Evolutionary conservation across 2,329 filamentous ascomycete genomes (phyloP).

Genomic region (Chlorencoelia australis): DNA sequence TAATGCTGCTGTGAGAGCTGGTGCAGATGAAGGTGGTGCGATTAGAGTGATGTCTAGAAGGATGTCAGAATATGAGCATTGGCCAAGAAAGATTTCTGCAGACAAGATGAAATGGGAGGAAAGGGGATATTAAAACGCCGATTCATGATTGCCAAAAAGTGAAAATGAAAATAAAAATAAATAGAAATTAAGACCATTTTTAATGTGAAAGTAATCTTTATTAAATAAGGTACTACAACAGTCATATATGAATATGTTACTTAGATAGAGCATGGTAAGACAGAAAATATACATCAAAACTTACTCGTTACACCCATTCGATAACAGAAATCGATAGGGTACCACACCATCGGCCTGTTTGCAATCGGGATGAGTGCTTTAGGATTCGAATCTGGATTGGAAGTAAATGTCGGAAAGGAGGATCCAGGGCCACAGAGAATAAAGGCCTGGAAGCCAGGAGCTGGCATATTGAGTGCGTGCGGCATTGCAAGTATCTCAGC

Average conservation of each 20-base stretch:
- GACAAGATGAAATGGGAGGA: too few species aligned
- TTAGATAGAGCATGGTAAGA: neutral
- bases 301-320: slow-evolving; percentile 67
- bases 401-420: slow-evolving; percentile 73
- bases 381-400: slow-evolving; percentile 68
- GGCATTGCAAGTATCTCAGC: slow-evolving; percentile 44
- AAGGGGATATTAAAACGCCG: too few species aligned
- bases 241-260: too few species aligned
- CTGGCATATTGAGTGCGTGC: slow-evolving; percentile 62
- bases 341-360: slow-evolving; percentile 84
- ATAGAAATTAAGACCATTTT: too few species aligned
- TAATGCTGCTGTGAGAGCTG: slow-evolving; percentile 58
- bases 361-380: slow-evolving; percentile 77
- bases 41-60: slow-evolving; percentile 49
- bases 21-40: slow-evolving; percentile 53
- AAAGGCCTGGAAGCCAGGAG: slow-evolving; percentile 70
- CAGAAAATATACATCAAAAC: slow-evolving; percentile 19
- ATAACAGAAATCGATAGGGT: slow-evolving; percentile 77
- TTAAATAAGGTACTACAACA: too few species aligned
- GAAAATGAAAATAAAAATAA: neutral
- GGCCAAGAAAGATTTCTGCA: too few species aligned
- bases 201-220: too few species aligned
- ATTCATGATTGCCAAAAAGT: too few species aligned
- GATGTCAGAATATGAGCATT: slow-evolving; percentile 14
- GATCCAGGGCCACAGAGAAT: slow-evolving; percentile 77